A percentile compares a stretch with the other conserved stretches of the same genome.
phyloP scores from a whole-genome alignment of 2,329 filamentous ascomycete species.

The Paracoccidioides lutzii region DNA sequence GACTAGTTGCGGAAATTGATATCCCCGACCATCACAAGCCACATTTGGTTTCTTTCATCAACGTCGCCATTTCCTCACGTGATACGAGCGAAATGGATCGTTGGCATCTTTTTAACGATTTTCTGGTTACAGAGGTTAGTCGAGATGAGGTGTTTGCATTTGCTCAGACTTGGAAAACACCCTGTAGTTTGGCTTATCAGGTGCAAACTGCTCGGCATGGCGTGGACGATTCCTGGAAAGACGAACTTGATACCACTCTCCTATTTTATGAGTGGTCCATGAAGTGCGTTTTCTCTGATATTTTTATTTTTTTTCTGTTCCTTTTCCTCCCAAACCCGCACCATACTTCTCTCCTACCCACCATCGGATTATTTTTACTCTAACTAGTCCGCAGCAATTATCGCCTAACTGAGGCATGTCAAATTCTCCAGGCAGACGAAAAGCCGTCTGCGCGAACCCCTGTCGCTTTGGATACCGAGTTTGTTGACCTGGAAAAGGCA shows the following conservation, averaged over 20 bases:
- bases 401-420: slow-evolving; percentile 26
- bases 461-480: slow-evolving; percentile 88
- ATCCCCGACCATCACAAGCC: slow-evolving; percentile 72
- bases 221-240: slow-evolving; percentile 78
- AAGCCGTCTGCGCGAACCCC: slow-evolving; percentile 58
- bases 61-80: slow-evolving; percentile 46
- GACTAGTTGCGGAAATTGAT: slow-evolving; percentile 81
- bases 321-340: background rate
- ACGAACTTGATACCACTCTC: slow-evolving; percentile 67
- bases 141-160: slow-evolving; percentile 79
- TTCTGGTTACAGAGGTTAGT: slow-evolving; percentile 69
- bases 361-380: background rate
- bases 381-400: slow-evolving; percentile 18
- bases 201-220: slow-evolving; percentile 66
- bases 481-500: slow-evolving; percentile 81
- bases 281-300: slow-evolving; percentile 26
- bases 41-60: slow-evolving; percentile 82
- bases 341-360: no score
- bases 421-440: slow-evolving; percentile 41
- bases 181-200: slow-evolving; percentile 78
- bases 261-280: slow-evolving; percentile 61
- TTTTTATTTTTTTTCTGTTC: background rate
- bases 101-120: slow-evolving; percentile 98
- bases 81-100: slow-evolving; percentile 47
- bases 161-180: slow-evolving; percentile 82